Evolutionary conservation across 2,329 filamentous ascomycete genomes (phyloP), one percentile per base, ranked within the genome.

Genomic region (Aspergillus fumigatus): DNA sequence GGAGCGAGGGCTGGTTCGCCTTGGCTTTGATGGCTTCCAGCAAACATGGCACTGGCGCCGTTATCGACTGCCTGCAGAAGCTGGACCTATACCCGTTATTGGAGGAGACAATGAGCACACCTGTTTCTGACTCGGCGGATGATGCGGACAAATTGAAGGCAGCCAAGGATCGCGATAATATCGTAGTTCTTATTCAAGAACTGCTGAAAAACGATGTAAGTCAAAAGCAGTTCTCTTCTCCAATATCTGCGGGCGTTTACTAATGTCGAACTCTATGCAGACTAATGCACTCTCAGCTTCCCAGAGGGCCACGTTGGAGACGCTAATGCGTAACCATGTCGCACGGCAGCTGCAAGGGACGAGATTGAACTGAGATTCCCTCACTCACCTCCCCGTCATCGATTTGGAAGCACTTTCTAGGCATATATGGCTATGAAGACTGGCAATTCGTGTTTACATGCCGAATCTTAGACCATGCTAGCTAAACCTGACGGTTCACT

Each of bases 1-100:
- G 75, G 23, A 77, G 76, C 50, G 78, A 81, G 63, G 79, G 77
- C 1, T 78, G 77, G 73, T 80, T 80, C 64, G 76, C 77, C 14
- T 63, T 81, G 27, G 77, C 77, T 4, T 58, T 81, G 48, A 78
- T 80, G 71, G 75, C 75, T 9, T 73, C 71, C 6, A 70, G 57
- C 50, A 61, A 63, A 19, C 58, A 63, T 0, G 75, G 76, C 1
- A 66, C 68, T 55, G 48, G 55, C 10, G 69, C 72, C 1, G 73
- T 74, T 25, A 64, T 67, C 11, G 63, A 73, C 40, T 73, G 70
- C 48, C 54, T 78, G 26, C 64, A 72, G 35, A 70, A 70, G 14
- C 67, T 70, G 35, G 68, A 71, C 4, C 64, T 76, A 17, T 68
- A 67, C 45, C 61, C 67, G 38, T 56, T 72, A 21, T 64, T 78